phyloP scores from a whole-genome alignment of 2,329 filamentous ascomycete genomes.

The Mycogone perniciosa region DNA sequence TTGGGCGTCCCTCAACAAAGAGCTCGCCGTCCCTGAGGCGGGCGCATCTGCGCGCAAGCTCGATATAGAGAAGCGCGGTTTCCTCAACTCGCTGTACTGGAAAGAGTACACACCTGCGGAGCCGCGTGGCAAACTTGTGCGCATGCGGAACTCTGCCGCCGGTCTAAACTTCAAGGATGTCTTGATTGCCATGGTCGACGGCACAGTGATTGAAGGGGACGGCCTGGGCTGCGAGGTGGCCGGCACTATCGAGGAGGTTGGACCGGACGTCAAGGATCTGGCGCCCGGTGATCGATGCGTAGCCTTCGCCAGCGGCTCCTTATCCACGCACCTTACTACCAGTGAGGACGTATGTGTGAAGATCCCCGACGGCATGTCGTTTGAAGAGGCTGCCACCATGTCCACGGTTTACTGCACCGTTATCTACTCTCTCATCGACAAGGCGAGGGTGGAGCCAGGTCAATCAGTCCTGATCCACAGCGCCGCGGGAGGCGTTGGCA shows the following conservation, averaged over 20 bases:
- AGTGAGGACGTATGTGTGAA: neutral
- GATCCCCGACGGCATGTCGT: neutral
- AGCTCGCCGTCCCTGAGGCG: neutral
- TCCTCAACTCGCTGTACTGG: neutral
- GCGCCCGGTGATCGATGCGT: neutral
- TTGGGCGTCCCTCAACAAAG: neutral
- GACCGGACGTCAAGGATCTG: slow-evolving; percentile 14
- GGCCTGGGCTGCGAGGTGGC: slow-evolving; percentile 21
- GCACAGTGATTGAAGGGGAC: neutral
- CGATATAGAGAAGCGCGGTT: neutral
- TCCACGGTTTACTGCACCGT: slow-evolving; percentile 24
- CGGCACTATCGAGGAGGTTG: slow-evolving; percentile 23
- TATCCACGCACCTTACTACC: neutral
- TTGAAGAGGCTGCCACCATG: slow-evolving; percentile 4
- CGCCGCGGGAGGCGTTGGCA: slow-evolving; percentile 28
- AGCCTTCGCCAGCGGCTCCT: neutral
- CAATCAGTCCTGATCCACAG: slow-evolving; percentile 30
- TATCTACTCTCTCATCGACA: slow-evolving; percentile 24
- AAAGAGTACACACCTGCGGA: neutral
- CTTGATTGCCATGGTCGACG: slow-evolving; percentile 24
- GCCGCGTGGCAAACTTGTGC: neutral
- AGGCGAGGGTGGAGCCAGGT: slow-evolving; percentile 22
- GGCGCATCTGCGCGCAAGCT: neutral
- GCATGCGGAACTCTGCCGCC: slow-evolving; percentile 12
- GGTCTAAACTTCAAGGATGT: slow-evolving; percentile 35